These are phyloP conservation scores for Backusella mclennaniae DNA, from an alignment of 192 early-diverging fungal species.

Conservation along the genomic window DNA sequence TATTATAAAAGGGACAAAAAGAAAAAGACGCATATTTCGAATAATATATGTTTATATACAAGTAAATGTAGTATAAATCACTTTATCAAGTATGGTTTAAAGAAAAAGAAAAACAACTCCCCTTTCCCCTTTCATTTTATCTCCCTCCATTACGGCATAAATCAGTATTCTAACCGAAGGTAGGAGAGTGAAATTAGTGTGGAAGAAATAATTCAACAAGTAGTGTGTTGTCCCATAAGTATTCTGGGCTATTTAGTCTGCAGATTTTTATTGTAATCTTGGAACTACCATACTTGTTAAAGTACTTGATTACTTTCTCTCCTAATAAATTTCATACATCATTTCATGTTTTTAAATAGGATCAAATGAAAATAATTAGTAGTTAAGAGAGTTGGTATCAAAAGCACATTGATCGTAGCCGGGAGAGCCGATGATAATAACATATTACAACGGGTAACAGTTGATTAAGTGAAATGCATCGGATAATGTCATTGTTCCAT, in stretches of 20 bases:
- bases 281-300: neutral
- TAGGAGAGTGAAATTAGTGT: neutral
- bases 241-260: neutral
- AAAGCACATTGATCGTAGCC: neutral
- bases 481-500: neutral
- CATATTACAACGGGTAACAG: neutral
- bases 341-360: neutral
- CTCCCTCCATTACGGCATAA: neutral
- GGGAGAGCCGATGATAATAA: neutral
- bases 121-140: neutral
- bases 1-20: neutral
- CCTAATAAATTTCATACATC: neutral
- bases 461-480: neutral
- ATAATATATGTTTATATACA: neutral
- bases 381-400: neutral
- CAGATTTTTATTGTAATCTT: neutral
- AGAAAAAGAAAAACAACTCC: neutral
- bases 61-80: neutral
- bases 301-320: neutral
- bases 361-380: neutral
- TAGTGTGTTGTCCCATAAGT: neutral
- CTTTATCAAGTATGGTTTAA: neutral
- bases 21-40: neutral
- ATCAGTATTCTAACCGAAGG: constrained; percentile 5
- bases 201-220: neutral